Percentiles rank a stretch among this genome's conserved stretches.
Evolutionary conservation across 2,329 filamentous ascomycete genomes (phyloP).

Genomic region (Claviceps cyperi): DNA sequence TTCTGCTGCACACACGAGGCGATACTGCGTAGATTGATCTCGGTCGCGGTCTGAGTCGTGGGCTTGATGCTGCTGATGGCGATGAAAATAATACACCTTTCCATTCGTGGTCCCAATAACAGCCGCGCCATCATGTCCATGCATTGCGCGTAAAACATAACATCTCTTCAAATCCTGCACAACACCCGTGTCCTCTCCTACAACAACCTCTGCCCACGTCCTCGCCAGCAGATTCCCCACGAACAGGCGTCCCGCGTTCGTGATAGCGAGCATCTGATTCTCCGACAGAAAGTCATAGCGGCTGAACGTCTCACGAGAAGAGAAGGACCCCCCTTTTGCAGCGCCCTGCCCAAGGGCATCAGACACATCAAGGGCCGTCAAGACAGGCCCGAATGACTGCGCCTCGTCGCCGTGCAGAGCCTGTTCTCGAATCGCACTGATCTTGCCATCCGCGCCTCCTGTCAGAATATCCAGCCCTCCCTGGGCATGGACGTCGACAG

Average conservation of each 20-base stretch:
- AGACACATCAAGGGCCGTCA: constrained; percentile 17
- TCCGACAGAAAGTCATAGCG: constrained; percentile 49
- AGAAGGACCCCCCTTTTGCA: constrained; percentile 1
- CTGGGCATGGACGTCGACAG: constrained; percentile 18
- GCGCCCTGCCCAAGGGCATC: constrained; percentile 15
- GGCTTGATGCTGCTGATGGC: no score
- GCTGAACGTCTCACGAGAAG: constrained; percentile 32
- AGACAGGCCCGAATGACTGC: constrained; percentile 1
- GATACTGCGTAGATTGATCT: background rate
- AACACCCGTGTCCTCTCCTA: constrained; percentile 15
- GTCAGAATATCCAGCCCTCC: constrained; percentile 41
- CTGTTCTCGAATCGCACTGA: constrained; percentile 31
- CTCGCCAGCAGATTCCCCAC: constrained; percentile 23
- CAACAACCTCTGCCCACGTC: constrained; percentile 28
- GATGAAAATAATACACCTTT: constrained; percentile 29
- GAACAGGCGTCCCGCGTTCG: constrained; percentile 46
- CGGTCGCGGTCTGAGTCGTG: background rate
- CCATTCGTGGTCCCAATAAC: constrained; percentile 36
- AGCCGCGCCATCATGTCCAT: constrained; percentile 21
- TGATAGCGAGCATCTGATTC: constrained; percentile 38
- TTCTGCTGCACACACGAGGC: constrained; percentile 20
- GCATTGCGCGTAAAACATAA: constrained; percentile 30
- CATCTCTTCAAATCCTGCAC: constrained; percentile 28
- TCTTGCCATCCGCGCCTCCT: constrained; percentile 72
- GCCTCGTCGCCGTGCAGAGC: background rate